Percentiles rank a stretch among this genome's conserved stretches.
phyloP scores from a whole-genome alignment of 1,139 yeast species.

The Taphrina sp. region DNA sequence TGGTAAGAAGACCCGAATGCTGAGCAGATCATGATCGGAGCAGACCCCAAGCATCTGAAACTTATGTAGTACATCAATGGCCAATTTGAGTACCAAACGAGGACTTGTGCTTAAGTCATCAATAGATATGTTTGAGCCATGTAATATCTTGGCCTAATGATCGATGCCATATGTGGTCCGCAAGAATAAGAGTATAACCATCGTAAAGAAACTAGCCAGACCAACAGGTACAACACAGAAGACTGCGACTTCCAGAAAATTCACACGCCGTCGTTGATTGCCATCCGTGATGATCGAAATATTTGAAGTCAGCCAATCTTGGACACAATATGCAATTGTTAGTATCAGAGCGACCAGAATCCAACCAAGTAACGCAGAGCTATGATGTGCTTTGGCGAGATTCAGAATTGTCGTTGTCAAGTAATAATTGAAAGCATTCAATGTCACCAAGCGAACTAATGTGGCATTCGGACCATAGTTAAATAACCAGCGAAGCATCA shows the following conservation, averaged over 20 bases:
- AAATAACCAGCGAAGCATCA: slow-evolving; percentile 86
- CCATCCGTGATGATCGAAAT: slow-evolving; percentile 45
- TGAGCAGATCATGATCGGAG: too few species aligned
- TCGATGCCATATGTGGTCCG: not conserved
- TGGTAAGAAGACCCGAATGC: too few species aligned
- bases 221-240: slow-evolving; percentile 98
- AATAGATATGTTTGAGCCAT: too few species aligned
- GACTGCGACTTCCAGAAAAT: slow-evolving; percentile 82
- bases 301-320: slow-evolving; percentile 85
- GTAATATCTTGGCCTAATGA: too few species aligned
- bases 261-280: slow-evolving; percentile 50
- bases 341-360: slow-evolving; percentile 79
- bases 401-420: slow-evolving; percentile 46
- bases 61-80: too few species aligned
- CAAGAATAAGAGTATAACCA: slow-evolving; percentile 50
- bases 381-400: not conserved
- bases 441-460: slow-evolving; percentile 75
- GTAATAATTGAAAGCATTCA: slow-evolving; percentile 62
- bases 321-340: slow-evolving; percentile 79
- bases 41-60: too few species aligned
- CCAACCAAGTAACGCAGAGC: slow-evolving; percentile 72
- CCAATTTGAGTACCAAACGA: too few species aligned
- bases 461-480: slow-evolving; percentile 87
- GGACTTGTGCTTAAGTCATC: too few species aligned
- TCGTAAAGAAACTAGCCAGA: slow-evolving; percentile 85